Evolutionary conservation across 768 basidiomycete genomes (phyloP).

Genomic region (Phanerodontia chrysosporium): DNA sequence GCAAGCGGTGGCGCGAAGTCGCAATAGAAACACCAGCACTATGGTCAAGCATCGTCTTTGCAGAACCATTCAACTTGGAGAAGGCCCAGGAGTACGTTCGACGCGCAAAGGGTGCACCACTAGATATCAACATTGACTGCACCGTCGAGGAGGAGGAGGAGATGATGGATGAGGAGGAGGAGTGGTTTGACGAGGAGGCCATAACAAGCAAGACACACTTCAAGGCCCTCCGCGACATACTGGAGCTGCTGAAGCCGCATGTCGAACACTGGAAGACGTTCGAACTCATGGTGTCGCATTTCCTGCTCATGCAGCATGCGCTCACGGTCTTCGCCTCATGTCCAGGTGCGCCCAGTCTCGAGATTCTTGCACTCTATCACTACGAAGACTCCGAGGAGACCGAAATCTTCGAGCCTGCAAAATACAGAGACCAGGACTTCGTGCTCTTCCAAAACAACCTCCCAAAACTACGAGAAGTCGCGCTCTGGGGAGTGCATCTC

Average conservation of each 20-base stretch:
- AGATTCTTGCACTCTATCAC: slow-evolving; percentile 51
- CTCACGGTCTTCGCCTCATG: slow-evolving; percentile 40
- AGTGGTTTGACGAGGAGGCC: slow-evolving; percentile 13
- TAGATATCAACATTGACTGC: slow-evolving; percentile 46
- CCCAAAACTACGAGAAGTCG: slow-evolving; percentile 45
- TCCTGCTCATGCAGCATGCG: slow-evolving; percentile 34
- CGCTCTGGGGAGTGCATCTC: slow-evolving; percentile 68
- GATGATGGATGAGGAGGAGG: slow-evolving; percentile 12
- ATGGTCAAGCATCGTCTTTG: slow-evolving; percentile 47
- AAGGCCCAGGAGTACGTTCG: slow-evolving; percentile 42
- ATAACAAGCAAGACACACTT: slow-evolving; percentile 12
- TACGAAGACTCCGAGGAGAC: slow-evolving; percentile 40
- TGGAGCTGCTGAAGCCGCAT: slow-evolving; percentile 45
- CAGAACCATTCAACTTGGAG: slow-evolving; percentile 35
- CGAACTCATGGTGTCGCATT: slow-evolving; percentile 41
- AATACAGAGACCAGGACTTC: slow-evolving; percentile 37
- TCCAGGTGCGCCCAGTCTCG: slow-evolving; percentile 49
- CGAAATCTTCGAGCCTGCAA: slow-evolving; percentile 36
- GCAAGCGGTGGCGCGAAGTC: slow-evolving; percentile 51
- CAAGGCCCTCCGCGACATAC: slow-evolving; percentile 19
- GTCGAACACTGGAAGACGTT: slow-evolving; percentile 50
- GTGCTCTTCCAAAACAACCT: slow-evolving; percentile 50
- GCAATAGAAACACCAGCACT: slow-evolving; percentile 49
- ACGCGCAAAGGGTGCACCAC: slow-evolving; percentile 50
- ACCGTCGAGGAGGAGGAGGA: slow-evolving; percentile 21